Conservation (phyloP, 495 filamentous ascomycete species). For the Hyaloscypha finlandica region DNA sequence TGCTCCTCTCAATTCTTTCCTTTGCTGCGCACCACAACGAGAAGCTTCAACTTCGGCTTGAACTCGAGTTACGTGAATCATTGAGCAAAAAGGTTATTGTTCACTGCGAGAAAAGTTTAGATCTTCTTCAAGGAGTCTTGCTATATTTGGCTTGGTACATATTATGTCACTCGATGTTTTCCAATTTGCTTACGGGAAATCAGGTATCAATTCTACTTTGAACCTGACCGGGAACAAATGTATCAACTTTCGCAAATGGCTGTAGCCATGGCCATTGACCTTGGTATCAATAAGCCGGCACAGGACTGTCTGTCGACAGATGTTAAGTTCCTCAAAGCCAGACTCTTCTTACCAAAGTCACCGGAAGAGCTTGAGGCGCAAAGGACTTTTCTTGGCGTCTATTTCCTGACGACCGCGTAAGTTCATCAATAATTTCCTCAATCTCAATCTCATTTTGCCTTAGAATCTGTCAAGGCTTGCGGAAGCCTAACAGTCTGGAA, state of each 20-base stretch:
- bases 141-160: slow-evolving; percentile 28
- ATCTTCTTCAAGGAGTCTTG: slow-evolving; percentile 29
- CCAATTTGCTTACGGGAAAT: neutral
- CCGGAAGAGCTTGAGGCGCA: slow-evolving; percentile 29
- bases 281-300: slow-evolving; percentile 25
- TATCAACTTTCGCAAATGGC: slow-evolving; percentile 33
- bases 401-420: slow-evolving; percentile 37
- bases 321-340: neutral
- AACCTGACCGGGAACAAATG: slow-evolving; percentile 27
- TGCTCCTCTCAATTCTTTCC: slow-evolving; percentile 27
- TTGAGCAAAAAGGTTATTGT: slow-evolving; percentile 22
- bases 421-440: neutral
- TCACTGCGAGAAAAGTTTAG: slow-evolving; percentile 29
- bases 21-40: slow-evolving; percentile 7
- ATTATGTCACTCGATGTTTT: neutral
- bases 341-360: neutral
- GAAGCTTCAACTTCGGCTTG: slow-evolving; percentile 23
- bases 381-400: slow-evolving; percentile 36
- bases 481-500: slow-evolving; percentile 25
- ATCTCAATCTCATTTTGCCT: neutral
- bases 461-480: slow-evolving; percentile 19
- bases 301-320: neutral
- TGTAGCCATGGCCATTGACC: slow-evolving; percentile 30
- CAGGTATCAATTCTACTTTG: slow-evolving; percentile 34
- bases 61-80: slow-evolving; percentile 48